Conservation (phyloP, 306 rosid genomes). For the Delonix regia region DNA sequence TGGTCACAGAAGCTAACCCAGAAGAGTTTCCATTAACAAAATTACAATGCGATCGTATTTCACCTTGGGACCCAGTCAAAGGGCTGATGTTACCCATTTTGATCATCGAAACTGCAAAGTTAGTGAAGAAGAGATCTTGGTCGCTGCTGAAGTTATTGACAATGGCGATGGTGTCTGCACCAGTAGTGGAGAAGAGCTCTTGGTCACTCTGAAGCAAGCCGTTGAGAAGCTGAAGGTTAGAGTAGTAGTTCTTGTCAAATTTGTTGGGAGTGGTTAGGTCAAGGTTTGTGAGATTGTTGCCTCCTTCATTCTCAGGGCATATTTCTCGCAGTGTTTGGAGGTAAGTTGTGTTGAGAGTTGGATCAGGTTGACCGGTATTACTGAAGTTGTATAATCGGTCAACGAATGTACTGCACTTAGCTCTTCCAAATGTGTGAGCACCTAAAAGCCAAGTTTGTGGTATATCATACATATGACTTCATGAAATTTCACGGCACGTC, state of each 20-base stretch:
- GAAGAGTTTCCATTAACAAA: conserved; percentile 38
- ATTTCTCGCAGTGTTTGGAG: conserved; percentile 13
- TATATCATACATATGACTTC: too few relatives aligned
- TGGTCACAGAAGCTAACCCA: conserved; percentile 1
- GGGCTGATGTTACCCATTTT: conserved; percentile 51
- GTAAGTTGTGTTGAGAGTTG: conserved; percentile 39
- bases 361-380: conserved; percentile 33
- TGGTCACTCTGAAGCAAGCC: conserved; percentile 53
- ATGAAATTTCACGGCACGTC: too few relatives aligned
- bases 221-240: conserved; percentile 36
- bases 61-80: conserved; percentile 45
- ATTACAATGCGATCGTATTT: conserved; percentile 44
- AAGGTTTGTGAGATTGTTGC: conserved; percentile 37
- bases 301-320: conserved; percentile 44
- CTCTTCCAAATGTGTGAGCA: conserved; percentile 50
- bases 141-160: conserved; percentile 38
- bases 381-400: conserved; percentile 40
- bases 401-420: conserved; percentile 3
- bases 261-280: conserved; percentile 46
- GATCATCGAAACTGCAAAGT: conserved; percentile 44
- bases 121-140: conserved; percentile 37
- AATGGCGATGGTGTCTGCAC: conserved; percentile 41
- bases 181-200: conserved; percentile 42
- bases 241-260: conserved; percentile 45
- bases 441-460: conserved; percentile 40